Evolutionary conservation across 2,329 filamentous ascomycete genomes (phyloP).

Genomic region (Arthrobotrys megalospora): DNA sequence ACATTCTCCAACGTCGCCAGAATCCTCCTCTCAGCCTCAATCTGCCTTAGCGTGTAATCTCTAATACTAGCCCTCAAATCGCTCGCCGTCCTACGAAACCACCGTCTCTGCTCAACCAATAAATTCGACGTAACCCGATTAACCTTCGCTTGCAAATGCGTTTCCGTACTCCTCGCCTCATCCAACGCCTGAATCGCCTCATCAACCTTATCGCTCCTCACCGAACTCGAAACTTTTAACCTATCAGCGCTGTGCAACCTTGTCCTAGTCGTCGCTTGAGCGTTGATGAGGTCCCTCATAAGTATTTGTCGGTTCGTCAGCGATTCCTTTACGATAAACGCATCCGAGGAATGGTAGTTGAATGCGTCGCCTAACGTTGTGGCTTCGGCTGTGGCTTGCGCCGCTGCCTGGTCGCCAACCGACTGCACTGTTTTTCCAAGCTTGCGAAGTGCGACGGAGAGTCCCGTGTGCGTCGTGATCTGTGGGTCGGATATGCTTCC

Average conservation of each 20-base stretch:
- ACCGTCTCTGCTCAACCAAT: slow-evolving; percentile 87
- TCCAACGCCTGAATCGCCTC: slow-evolving; percentile 94
- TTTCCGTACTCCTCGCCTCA: slow-evolving; percentile 86
- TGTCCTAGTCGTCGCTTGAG: slow-evolving; percentile 85
- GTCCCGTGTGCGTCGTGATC: slow-evolving; percentile 79
- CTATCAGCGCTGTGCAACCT: slow-evolving; percentile 89
- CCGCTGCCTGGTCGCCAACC: slow-evolving; percentile 94
- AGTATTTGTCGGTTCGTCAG: slow-evolving; percentile 98
- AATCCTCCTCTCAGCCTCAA: slow-evolving; percentile 93
- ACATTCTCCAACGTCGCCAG: slow-evolving; percentile 94
- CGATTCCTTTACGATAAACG: slow-evolving; percentile 98
- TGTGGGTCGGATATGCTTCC: slow-evolving; percentile 90
- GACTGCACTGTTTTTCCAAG: slow-evolving; percentile 94
- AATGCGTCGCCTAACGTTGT: slow-evolving; percentile 94
- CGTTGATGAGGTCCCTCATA: slow-evolving; percentile 90
- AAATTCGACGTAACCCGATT: slow-evolving; percentile 90
- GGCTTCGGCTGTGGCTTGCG: slow-evolving; percentile 95
- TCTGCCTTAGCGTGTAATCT: slow-evolving; percentile 93
- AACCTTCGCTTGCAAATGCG: slow-evolving; percentile 86
- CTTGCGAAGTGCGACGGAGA: slow-evolving; percentile 92
- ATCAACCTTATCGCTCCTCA: slow-evolving; percentile 95
- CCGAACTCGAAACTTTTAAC: slow-evolving; percentile 86
- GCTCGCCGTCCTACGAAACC: slow-evolving; percentile 88
- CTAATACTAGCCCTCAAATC: slow-evolving; percentile 87
- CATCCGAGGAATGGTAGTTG: slow-evolving; percentile 93